Percentiles rank a stretch among this genome's conserved stretches.
phyloP scores from a whole-genome alignment of 2,329 filamentous ascomycete genomes.

The Celoporthe dispersa region DNA sequence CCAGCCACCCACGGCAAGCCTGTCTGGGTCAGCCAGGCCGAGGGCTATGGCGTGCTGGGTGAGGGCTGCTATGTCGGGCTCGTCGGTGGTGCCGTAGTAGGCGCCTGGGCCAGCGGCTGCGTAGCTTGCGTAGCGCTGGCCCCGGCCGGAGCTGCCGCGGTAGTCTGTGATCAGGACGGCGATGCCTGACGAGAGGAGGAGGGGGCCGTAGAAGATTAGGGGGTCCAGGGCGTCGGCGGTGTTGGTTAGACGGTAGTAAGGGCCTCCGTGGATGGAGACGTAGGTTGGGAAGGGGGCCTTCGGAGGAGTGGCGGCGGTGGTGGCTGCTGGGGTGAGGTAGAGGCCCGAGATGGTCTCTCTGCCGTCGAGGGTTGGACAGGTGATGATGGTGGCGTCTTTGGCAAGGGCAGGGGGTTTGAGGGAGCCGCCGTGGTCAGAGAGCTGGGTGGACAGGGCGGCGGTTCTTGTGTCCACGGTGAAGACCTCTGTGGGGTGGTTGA shows the following conservation, averaged over 20 bases:
- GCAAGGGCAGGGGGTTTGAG: constrained; percentile 1
- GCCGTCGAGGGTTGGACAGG: constrained; percentile 36
- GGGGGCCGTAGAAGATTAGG: constrained; percentile 36
- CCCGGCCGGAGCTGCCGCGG: constrained; percentile 41
- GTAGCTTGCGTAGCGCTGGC: constrained; percentile 40
- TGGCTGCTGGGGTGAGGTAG: constrained; percentile 35
- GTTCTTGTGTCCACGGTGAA: constrained; percentile 34
- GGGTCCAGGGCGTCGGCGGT: constrained; percentile 37
- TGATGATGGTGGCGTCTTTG: constrained; percentile 29
- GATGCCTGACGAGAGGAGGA: constrained; percentile 42
- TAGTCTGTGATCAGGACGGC: constrained; percentile 45
- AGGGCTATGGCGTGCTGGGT: constrained; percentile 40
- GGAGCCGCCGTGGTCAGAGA: constrained; percentile 34
- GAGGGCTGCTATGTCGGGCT: constrained; percentile 42
- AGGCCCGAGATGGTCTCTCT: constrained; percentile 37
- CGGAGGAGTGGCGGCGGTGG: constrained; percentile 13
- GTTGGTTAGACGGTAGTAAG: constrained; percentile 37
- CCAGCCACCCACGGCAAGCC: constrained; percentile 43
- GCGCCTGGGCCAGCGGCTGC: constrained; percentile 32
- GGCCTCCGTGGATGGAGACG: constrained; percentile 44
- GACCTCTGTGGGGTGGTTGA: constrained; percentile 38
- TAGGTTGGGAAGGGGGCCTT: constrained; percentile 38
- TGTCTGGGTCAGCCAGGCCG: constrained; percentile 38
- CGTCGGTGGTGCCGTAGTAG: constrained; percentile 41
- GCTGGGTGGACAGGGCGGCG: constrained; percentile 23